These are phyloP conservation scores for Combretum micranthum DNA, from an alignment of 345 rosid species.

Conservation along the genomic window DNA sequence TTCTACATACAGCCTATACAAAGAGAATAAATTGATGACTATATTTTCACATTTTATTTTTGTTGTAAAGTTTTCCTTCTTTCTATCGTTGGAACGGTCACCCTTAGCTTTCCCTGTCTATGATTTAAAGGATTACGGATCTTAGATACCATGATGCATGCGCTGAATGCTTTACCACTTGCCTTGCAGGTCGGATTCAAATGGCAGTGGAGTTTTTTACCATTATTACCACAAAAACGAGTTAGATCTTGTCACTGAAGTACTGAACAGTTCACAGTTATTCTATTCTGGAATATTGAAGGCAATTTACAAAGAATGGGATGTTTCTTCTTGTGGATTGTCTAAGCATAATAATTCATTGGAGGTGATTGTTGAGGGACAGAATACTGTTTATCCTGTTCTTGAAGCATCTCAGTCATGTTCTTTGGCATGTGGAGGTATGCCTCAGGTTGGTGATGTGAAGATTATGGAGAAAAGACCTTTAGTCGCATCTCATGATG, in stretches of 20 bases:
- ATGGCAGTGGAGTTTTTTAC: slow-evolving; percentile 31
- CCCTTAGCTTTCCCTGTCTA: too few species aligned
- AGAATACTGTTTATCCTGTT: slow-evolving; percentile 20
- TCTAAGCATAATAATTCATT: slow-evolving; percentile 21
- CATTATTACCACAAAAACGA: slow-evolving; percentile 61
- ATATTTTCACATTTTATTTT: too few species aligned
- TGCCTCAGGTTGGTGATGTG: slow-evolving; percentile 24
- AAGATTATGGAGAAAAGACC: slow-evolving; percentile 28
- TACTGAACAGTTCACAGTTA: slow-evolving; percentile 50
- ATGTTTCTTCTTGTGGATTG: slow-evolving; percentile 31
- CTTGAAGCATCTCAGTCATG: slow-evolving; percentile 13
- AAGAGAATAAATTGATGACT: too few species aligned
- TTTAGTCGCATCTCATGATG: slow-evolving; percentile 32
- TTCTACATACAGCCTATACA: too few species aligned
- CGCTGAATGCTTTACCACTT: not conserved
- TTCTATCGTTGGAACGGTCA: too few species aligned
- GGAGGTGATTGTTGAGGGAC: slow-evolving; percentile 21
- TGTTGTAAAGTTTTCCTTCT: too few species aligned
- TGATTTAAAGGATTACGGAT: too few species aligned
- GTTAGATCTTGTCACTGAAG: slow-evolving; percentile 49
- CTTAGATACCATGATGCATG: too few species aligned
- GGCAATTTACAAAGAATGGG: slow-evolving; percentile 63
- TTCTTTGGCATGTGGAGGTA: slow-evolving; percentile 17
- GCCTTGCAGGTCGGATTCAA: slow-evolving; percentile 71
- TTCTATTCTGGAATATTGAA: slow-evolving; percentile 41